phyloP scores from a whole-genome alignment of 352 stramenopile species.

The Globisporangium cederbergense region DNA sequence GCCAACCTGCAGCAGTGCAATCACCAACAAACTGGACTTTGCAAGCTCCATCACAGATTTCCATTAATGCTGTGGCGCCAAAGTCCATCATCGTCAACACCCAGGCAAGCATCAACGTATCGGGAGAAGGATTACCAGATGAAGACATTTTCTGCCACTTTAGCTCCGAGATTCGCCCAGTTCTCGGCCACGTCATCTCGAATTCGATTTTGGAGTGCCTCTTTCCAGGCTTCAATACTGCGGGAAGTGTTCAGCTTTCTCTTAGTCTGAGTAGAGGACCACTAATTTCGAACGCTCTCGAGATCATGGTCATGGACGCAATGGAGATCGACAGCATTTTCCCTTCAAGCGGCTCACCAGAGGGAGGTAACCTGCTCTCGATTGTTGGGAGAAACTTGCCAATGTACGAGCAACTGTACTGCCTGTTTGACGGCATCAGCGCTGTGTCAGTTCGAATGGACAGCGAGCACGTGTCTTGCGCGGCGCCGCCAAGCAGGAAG shows the following conservation, averaged over 20 bases:
- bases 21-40: background rate
- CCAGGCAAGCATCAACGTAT: background rate
- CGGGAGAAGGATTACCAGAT: background rate
- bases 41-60: background rate
- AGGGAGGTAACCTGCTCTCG: background rate
- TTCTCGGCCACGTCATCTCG: slow-evolving; percentile 4
- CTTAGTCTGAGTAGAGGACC: background rate
- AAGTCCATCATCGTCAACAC: background rate
- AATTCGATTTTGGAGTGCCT: background rate
- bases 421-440: slow-evolving; percentile 5
- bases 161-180: background rate
- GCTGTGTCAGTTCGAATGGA: background rate
- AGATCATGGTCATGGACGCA: slow-evolving; percentile 1
- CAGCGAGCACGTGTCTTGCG: background rate
- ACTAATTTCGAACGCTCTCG: background rate
- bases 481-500: background rate
- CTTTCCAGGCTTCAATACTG: background rate
- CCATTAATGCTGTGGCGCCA: slow-evolving; percentile 2
- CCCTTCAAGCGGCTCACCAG: background rate
- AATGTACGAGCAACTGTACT: slow-evolving; percentile 9
- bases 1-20: background rate
- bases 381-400: background rate
- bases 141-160: slow-evolving; percentile 4
- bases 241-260: background rate
- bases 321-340: slow-evolving; percentile 4